Evolutionary conservation across 768 basidiomycete genomes (phyloP).

Genomic region (Kwoniella mangroviensis): DNA sequence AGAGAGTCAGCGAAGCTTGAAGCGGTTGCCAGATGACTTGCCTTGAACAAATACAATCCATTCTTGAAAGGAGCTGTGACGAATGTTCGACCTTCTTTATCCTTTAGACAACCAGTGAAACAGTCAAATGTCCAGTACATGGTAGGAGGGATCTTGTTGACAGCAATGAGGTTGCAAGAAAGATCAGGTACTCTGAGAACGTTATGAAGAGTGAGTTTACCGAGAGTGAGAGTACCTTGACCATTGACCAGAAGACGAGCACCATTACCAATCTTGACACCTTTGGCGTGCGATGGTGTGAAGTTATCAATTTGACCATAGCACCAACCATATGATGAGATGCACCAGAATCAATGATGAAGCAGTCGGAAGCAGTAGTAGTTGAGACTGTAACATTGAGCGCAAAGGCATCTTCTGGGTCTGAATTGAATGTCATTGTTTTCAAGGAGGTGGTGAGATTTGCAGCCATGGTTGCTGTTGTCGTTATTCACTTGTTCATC

Average conservation of each 20-base stretch:
- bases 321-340: conserved; percentile 25
- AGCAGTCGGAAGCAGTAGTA: not conserved
- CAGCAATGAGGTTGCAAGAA: conserved; percentile 13
- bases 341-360: conserved; percentile 25
- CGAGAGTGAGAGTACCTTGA: conserved; percentile 4
- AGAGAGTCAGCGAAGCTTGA: conserved; percentile 1
- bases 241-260: not conserved
- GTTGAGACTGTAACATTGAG: not conserved
- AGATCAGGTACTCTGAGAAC: conserved; percentile 10
- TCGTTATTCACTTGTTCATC: not conserved
- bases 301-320: conserved; percentile 1
- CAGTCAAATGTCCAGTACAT: conserved; percentile 9
- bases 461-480: too few relatives aligned
- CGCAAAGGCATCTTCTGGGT: too few relatives aligned
- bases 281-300: not conserved
- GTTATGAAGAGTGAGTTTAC: not conserved
- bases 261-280: conserved; percentile 18
- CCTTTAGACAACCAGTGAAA: not conserved
- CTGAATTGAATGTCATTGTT: too few relatives aligned
- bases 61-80: not conserved
- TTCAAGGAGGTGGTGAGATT: too few relatives aligned
- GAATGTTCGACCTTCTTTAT: not conserved
- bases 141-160: conserved; percentile 6
- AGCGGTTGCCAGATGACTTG: conserved; percentile 7
- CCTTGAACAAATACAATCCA: conserved; percentile 7